These are phyloP conservation scores for Cubamyces lactineus DNA, from an alignment of 768 basidiomycete genomes.

Conservation along the genomic window DNA sequence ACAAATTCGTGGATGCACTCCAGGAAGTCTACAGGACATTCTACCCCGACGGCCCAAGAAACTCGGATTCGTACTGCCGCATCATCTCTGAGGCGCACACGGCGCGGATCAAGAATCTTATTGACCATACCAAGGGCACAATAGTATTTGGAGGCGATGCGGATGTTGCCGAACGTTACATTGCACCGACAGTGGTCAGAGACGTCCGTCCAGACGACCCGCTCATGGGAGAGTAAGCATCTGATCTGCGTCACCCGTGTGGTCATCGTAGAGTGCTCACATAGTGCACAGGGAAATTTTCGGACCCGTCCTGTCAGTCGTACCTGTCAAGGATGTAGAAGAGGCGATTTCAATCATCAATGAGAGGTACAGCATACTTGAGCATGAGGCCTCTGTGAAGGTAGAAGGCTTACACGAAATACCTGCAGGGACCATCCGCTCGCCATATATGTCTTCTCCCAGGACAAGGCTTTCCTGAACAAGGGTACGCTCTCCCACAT, in stretches of 20 bases:
- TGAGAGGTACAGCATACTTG: conserved; percentile 47
- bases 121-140: conserved; percentile 67
- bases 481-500: conserved; percentile 47
- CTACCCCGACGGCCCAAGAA: conserved; percentile 47
- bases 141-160: conserved; percentile 68
- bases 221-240: conserved; percentile 72
- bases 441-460: conserved; percentile 75
- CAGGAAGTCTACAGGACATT: conserved; percentile 52
- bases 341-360: conserved; percentile 75
- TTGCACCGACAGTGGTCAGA: conserved; percentile 73
- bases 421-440: conserved; percentile 67
- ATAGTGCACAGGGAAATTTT: conserved; percentile 72
- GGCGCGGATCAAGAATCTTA: conserved; percentile 56
- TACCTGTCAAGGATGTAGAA: conserved; percentile 68
- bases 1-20: conserved; percentile 43
- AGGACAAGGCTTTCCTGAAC: conserved; percentile 57
- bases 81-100: conserved; percentile 58
- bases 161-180: conserved; percentile 56
- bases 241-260: no score
- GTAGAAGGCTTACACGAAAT: no score
- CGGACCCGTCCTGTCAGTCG: conserved; percentile 77
- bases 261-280: no score
- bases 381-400: no score
- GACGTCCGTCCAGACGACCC: conserved; percentile 66
- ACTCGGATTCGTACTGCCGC: conserved; percentile 49